Evolutionary conservation across 164 flowering plant species (phyloP), one percentile per base, ranked within the genome.

Genomic region (Vitis rotundifolia): DNA sequence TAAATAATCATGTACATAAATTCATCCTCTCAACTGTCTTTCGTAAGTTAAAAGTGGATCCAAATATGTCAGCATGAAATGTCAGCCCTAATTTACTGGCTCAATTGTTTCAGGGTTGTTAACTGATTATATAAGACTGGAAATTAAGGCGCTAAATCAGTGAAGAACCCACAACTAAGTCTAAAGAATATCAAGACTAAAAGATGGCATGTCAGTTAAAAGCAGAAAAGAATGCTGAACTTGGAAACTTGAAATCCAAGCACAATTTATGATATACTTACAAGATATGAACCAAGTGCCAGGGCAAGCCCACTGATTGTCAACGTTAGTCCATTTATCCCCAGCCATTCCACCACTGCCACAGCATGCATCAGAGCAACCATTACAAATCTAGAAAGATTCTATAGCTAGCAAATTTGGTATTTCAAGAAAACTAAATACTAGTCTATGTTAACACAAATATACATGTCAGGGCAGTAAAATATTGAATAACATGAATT

Each of bases 271-370:
- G 44, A 37, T 37, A 37, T 37, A 67, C 99, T 91, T 86, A 94
- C 99, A 73, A 92, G 79, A 80, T 92, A 94, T 69, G 87, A 73
- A 47, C 90, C 94, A 51, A 78, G 11, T 65, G 87, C 81, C 64
- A 90, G 61, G 49, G 72, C 53, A 26, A 87, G 47, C 15, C 70
- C 81, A 61, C 85, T 75, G 18, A 82, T 49, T 14, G 57, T 66
- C 70, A 82, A 14, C 10, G 94, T 75, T 29, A 85, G 9, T 68
- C 16, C 81, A 77, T 86, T 86, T 10, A 88, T 22, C 53, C 96
- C 98, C 9, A 74, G 67, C 83, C 79, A 76, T 70, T 89, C 81
- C 31, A 81, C 58, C 82, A 86, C 97, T 94, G 88, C 71, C 78
- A 69, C 11, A 71, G 51, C 60, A 65, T 2, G 44, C 14, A 64